These are phyloP conservation scores for Ceratocystis harringtonii DNA, from an alignment of 2,329 filamentous ascomycete genomes.

Conservation along the genomic window DNA sequence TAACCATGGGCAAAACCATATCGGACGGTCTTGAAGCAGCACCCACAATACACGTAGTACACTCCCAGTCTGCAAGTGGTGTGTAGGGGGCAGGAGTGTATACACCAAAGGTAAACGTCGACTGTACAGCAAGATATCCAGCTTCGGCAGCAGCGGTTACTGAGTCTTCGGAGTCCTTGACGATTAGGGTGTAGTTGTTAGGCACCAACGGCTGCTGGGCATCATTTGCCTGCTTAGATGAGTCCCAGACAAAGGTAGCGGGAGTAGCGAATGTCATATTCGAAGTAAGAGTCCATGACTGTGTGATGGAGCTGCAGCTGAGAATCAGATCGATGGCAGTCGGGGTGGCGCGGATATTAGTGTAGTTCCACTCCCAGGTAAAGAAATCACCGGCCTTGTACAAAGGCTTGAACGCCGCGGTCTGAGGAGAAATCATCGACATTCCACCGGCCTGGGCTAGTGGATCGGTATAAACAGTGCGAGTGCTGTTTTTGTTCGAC, in stretches of 20 bases:
- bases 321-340: slow-evolving; percentile 46
- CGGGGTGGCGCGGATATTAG: slow-evolving; percentile 40
- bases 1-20: slow-evolving; percentile 14
- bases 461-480: slow-evolving; percentile 30
- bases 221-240: slow-evolving; percentile 33
- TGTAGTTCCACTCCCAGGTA: slow-evolving; percentile 53
- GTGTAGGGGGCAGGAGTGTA: slow-evolving; percentile 39
- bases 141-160: slow-evolving; percentile 36
- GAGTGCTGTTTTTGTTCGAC: slow-evolving; percentile 20
- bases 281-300: slow-evolving; percentile 45
- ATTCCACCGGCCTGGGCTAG: slow-evolving; percentile 29
- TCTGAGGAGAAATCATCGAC: slow-evolving; percentile 37
- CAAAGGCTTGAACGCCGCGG: slow-evolving; percentile 31
- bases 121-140: slow-evolving; percentile 39
- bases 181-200: slow-evolving; percentile 44
- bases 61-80: slow-evolving; percentile 38
- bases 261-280: slow-evolving; percentile 45
- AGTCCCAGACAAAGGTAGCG: slow-evolving; percentile 44
- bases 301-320: slow-evolving; percentile 36
- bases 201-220: slow-evolving; percentile 34
- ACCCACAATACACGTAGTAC: slow-evolving; percentile 42
- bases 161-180: slow-evolving; percentile 42
- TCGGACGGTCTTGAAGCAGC: not conserved
- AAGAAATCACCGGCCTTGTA: slow-evolving; percentile 47
- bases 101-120: slow-evolving; percentile 41